phyloP scores from a whole-genome alignment of 164 flowering plant genomes.

The Magnolia changhungtana region DNA sequence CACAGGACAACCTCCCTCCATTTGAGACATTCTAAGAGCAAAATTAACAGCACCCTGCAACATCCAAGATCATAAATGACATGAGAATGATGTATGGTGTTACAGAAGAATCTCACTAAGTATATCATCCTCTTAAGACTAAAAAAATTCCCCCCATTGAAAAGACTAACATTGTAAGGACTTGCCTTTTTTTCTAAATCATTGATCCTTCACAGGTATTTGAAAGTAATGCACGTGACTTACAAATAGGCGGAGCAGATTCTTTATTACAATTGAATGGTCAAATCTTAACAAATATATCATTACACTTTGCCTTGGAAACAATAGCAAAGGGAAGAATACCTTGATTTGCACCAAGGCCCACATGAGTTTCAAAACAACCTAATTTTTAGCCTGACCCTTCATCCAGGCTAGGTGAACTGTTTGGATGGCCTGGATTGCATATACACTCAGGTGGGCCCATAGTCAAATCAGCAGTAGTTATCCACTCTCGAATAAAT shows the following conservation, averaged over 20 bases:
- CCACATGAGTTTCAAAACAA: no score
- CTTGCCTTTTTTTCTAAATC: not conserved
- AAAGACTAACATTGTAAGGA: not conserved
- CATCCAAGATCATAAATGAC: not conserved
- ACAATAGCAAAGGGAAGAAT: constrained; percentile 11
- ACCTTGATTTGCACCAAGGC: no score
- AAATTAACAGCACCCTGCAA: constrained; percentile 95
- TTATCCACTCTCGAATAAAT: no score
- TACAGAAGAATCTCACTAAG: not conserved
- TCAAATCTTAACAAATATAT: not conserved
- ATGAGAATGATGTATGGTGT: not conserved
- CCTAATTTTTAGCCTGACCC: no score
- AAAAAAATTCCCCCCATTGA: no score
- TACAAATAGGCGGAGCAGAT: not conserved
- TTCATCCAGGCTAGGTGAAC: no score
- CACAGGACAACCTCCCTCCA: constrained; percentile 98
- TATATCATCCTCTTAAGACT: no score
- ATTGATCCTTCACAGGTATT: not conserved
- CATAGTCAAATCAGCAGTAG: no score
- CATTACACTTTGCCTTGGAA: not conserved
- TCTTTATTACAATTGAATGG: not conserved
- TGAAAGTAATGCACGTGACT: not conserved
- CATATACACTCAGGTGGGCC: no score
- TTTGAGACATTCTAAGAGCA: constrained; percentile 98
- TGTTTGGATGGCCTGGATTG: no score